These are phyloP conservation scores for Quercus tomentella DNA, from an alignment of 331 rosid genomes.

Conservation along the genomic window DNA sequence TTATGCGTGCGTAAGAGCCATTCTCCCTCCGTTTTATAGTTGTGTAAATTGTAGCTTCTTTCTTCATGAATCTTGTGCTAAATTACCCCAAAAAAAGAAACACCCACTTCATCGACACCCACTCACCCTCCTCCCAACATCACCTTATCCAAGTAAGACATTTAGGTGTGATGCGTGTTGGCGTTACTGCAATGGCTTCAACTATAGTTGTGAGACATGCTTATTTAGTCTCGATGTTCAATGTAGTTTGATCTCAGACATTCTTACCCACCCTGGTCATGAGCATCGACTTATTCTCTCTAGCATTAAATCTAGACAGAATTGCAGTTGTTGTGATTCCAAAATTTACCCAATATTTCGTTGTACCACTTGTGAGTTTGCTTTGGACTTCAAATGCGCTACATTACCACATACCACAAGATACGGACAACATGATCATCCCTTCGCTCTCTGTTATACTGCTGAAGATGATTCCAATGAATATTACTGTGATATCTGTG, in stretches of 20 bases:
- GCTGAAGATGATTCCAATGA: background rate
- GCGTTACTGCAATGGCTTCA: rapidly evolving
- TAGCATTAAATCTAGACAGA: rapidly evolving
- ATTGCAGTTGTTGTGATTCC: background rate
- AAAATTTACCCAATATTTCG: rapidly evolving
- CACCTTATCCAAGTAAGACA: too few species aligned
- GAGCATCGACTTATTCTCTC: background rate
- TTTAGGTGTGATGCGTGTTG: rapidly evolving
- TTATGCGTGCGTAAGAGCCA: too few species aligned
- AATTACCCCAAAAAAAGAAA: background rate
- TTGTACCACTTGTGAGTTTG: background rate
- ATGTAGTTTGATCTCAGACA: background rate
- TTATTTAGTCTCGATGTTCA: background rate
- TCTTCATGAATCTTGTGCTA: too few species aligned
- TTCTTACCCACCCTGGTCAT: background rate
- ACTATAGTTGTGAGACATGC: background rate
- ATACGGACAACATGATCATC: background rate
- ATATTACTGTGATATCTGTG: background rate
- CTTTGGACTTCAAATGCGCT: background rate
- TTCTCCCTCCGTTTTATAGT: too few species aligned
- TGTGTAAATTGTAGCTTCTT: too few species aligned
- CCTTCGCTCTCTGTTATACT: background rate
- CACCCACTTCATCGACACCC: background rate
- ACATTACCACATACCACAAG: background rate
- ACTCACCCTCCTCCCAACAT: background rate